A percentile compares a stretch with the other conserved stretches of the same genome.
Evolutionary conservation across 305 asterid genomes (phyloP).

Genomic region (Andrographis paniculata): DNA sequence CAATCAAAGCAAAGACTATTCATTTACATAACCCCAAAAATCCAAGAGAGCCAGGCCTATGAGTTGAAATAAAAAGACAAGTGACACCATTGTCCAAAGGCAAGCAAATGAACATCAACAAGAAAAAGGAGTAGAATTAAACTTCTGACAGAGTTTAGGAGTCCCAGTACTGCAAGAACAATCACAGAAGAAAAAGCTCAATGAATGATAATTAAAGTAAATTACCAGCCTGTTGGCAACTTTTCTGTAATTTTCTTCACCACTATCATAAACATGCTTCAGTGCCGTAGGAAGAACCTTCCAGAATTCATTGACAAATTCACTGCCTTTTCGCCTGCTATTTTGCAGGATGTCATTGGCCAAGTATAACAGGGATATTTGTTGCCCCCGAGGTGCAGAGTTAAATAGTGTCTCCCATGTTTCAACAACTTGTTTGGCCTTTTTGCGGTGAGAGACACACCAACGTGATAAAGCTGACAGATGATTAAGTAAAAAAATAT

Average conservation of each 20-base stretch:
- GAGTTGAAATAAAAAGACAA: no score
- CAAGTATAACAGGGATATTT: constrained; percentile 68
- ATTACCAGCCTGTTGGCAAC: constrained; percentile 84
- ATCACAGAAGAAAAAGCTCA: no score
- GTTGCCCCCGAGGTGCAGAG: constrained; percentile 67
- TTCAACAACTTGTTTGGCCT: constrained; percentile 85
- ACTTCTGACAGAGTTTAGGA: no score
- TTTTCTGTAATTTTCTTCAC: constrained; percentile 62
- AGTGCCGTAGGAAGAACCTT: constrained; percentile 78
- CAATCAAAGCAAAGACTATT: no score
- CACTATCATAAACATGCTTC: constrained; percentile 50
- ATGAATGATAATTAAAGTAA: constrained; percentile 7
- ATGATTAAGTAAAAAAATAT: no score
- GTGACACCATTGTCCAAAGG: no score
- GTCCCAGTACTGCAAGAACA: no score
- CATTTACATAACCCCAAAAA: no score
- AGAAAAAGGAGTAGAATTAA: no score
- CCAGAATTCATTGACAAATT: constrained; percentile 95
- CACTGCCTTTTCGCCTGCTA: constrained; percentile 93
- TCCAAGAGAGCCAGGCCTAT: no score
- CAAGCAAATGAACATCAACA: no score
- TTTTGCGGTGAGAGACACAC: constrained; percentile 79
- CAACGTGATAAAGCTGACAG: constrained; percentile 83
- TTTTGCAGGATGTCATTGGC: constrained; percentile 94
- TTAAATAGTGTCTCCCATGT: constrained; percentile 77